Conservation (phyloP, 2,329 filamentous ascomycete species). For the Helotiales sp. region DNA sequence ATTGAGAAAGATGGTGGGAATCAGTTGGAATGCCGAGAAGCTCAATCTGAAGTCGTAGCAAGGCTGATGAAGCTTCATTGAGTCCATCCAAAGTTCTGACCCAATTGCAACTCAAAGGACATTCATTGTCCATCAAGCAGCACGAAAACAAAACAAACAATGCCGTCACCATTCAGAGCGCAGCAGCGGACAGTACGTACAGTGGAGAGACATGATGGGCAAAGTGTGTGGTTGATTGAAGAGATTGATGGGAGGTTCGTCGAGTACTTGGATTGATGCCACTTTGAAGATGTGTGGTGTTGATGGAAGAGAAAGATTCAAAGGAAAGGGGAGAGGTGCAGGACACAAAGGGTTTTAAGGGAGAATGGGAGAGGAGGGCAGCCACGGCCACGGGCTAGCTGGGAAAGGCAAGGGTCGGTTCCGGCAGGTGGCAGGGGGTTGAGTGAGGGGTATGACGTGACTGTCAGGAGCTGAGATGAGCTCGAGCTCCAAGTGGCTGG, state of each 20-base stretch:
- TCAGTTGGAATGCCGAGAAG: neutral
- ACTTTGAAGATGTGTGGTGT: conserved; percentile 27
- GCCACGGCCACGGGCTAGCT: conserved; percentile 17
- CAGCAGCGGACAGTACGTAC: conserved; percentile 29
- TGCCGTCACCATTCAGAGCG: conserved; percentile 26
- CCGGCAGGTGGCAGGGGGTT: neutral
- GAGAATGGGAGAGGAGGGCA: conserved; percentile 2
- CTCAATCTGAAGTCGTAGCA: neutral
- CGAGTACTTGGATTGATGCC: conserved; percentile 37
- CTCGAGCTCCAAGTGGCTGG: neutral
- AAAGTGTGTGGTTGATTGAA: conserved; percentile 35
- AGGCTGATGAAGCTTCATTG: neutral
- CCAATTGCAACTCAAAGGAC: neutral
- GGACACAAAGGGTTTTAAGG: conserved; percentile 6
- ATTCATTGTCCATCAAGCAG: neutral
- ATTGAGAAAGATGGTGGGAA: neutral
- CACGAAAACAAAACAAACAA: conserved; percentile 8
- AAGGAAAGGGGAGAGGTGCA: conserved; percentile 10
- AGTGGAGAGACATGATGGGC: conserved; percentile 42
- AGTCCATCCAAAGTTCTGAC: neutral
- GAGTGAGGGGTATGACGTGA: conserved; percentile 21
- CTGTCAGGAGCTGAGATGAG: neutral
- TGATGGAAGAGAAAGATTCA: conserved; percentile 8
- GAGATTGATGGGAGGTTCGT: conserved; percentile 35
- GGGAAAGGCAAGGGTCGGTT: conserved; percentile 1